Evolutionary conservation across 768 basidiomycete genomes (phyloP), one percentile per base, ranked within the genome.

Genomic region (Tulasnella sp.): DNA sequence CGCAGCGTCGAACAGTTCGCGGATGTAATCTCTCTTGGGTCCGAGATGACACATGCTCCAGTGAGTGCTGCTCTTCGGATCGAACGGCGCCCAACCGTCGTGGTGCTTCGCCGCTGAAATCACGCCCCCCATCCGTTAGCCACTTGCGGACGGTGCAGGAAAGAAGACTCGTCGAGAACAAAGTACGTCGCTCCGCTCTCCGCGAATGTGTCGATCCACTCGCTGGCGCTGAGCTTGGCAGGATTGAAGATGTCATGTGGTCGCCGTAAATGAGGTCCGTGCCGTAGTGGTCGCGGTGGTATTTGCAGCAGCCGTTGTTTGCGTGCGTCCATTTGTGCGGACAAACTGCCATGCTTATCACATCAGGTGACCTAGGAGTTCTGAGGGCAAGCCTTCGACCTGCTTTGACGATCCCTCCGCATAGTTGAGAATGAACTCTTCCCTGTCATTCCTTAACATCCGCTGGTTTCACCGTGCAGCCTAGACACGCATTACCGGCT

Each of bases 161-260:
- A 59, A 44, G 6, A 1, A 19, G n/a, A 85, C 17, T 86, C 83
- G 7, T 85, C 85, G 40, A 86, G 78, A 26, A 88, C 86, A 74
- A 88, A 87, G 74, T 88, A 88, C 75, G 86, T 87, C 1, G 87
- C 87, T 1, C 87, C 87, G 0, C 86, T 84, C 36, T 81, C 80
- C 47, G 83, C 84, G 66, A 88, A 84, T 8, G 88, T 71, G 75
- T 86, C 83, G 0, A 86, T 76, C 86, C 87, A 88, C 44, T 79
- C 81, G 62, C 82, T 84, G 3, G 87, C 83, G 47, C 86, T 83
- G 79, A 85, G 88, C 63, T 83, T 83, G 0, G 80, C 79, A 1
- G 84, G 86, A 0, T 83, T 86, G 75, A 87, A 87, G 67, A 83
- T 79, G 1, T 82, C 78, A 88, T 86, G 74, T 88, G 88, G 74